Evolutionary conservation across 345 rosid genomes (phyloP).

Genomic region (Moricandia moricandioides): DNA sequence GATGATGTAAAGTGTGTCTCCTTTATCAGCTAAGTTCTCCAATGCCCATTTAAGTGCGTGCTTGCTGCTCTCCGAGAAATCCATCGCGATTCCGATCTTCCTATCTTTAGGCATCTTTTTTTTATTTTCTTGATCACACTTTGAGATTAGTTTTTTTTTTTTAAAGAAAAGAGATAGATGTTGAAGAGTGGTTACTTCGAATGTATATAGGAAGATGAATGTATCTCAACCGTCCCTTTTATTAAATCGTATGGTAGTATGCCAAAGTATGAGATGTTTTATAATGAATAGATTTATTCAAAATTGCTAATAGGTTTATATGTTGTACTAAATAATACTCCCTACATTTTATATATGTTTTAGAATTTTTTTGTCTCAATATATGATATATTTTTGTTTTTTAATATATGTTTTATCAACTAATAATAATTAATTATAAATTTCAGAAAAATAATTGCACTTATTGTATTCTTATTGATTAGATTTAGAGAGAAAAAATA

Average conservation of each 20-base stretch:
- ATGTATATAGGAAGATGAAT: not conserved
- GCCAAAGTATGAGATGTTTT: not conserved
- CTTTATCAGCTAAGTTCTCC: slow-evolving; percentile 67
- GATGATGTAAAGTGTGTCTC: slow-evolving; percentile 67
- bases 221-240: slow-evolving; percentile 17
- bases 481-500: too few relatives aligned
- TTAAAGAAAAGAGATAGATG: not conserved
- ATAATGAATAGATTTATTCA: not conserved
- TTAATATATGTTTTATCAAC: too few relatives aligned
- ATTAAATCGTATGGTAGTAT: not conserved
- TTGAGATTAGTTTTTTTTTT: not conserved
- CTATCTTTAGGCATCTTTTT: slow-evolving; percentile 60
- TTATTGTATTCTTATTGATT: too few relatives aligned
- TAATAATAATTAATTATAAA: too few relatives aligned
- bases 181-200: not conserved
- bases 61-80: slow-evolving; percentile 92
- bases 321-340: not conserved
- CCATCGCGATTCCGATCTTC: slow-evolving; percentile 82
- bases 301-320: not conserved
- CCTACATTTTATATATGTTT: too few relatives aligned
- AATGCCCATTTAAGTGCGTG: slow-evolving; percentile 83
- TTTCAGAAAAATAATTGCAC: too few relatives aligned
- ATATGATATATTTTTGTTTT: too few relatives aligned
- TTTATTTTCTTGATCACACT: not conserved
- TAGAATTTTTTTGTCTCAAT: too few relatives aligned